phyloP scores from a whole-genome alignment of 352 stramenopile genomes.

The Phytophthora rubi region DNA sequence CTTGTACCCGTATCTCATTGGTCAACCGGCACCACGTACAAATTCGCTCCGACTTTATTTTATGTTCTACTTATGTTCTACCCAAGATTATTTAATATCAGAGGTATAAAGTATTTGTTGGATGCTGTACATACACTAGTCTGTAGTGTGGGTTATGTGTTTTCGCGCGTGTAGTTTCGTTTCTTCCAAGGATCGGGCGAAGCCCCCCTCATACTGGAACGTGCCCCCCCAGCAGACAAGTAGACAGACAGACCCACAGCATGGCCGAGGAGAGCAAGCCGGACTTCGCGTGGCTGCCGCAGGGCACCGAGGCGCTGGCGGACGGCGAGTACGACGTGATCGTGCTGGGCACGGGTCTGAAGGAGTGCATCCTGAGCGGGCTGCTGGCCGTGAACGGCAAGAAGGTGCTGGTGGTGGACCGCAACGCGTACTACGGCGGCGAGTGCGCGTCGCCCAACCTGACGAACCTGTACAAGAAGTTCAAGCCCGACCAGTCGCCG shows the following conservation, averaged over 20 bases:
- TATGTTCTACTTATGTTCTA: not conserved
- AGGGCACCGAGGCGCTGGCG: constrained; percentile 94
- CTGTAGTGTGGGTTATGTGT: too few relatives aligned
- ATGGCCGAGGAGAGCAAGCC: constrained; percentile 77
- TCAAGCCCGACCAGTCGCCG: constrained; percentile 76
- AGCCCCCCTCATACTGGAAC: constrained; percentile 25
- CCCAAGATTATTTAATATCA: too few relatives aligned
- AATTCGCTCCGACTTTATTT: not conserved
- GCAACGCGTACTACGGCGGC: constrained; percentile 98
- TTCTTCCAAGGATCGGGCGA: constrained; percentile 20
- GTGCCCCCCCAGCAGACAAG: constrained; percentile 1
- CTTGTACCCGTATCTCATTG: constrained; percentile 10
- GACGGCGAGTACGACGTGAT: constrained; percentile 99
- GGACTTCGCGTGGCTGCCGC: constrained; percentile 95
- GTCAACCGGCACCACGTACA: not conserved
- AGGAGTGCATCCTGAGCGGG: constrained; percentile 99
- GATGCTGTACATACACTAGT: too few relatives aligned
- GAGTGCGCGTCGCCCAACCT: constrained; percentile 99
- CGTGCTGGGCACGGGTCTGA: constrained; percentile 98
- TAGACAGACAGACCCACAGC: constrained; percentile 6
- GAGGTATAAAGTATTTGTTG: too few relatives aligned
- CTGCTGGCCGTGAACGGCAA: constrained; percentile 95
- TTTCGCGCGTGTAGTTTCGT: not conserved
- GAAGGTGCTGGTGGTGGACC: constrained; percentile 98
- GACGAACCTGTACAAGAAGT: constrained; percentile 97